These are phyloP conservation scores for Pseudogymnoascus sp. DNA, from an alignment of 2,329 filamentous ascomycete genomes.

Conservation along the genomic window DNA sequence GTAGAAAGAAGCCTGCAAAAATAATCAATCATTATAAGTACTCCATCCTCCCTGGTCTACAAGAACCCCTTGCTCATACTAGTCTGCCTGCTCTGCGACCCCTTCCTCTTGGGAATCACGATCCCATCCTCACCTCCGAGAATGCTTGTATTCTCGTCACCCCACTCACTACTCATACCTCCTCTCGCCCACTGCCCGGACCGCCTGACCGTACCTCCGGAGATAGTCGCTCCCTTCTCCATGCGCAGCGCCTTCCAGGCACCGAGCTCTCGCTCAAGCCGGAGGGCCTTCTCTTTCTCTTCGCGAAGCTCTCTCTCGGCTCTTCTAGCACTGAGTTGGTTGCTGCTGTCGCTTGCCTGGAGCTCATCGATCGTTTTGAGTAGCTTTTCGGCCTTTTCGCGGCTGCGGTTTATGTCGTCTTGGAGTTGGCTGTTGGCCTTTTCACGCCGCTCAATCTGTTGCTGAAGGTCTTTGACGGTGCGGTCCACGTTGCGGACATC, in stretches of 20 bases:
- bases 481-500: constrained; percentile 89
- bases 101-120: constrained; percentile 58
- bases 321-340: constrained; percentile 72
- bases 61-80: constrained; percentile 76
- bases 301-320: constrained; percentile 86
- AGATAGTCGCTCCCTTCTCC: constrained; percentile 42
- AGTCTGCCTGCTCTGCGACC: constrained; percentile 52
- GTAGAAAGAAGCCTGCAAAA: constrained; percentile 2
- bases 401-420: constrained; percentile 76
- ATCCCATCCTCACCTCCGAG: constrained; percentile 26
- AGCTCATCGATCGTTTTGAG: constrained; percentile 89
- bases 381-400: constrained; percentile 85
- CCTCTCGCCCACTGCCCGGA: constrained; percentile 23
- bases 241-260: constrained; percentile 65
- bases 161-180: constrained; percentile 26
- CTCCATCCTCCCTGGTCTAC: constrained; percentile 28
- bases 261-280: constrained; percentile 83
- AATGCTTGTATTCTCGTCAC: constrained; percentile 26
- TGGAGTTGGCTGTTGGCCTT: constrained; percentile 73
- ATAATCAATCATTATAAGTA: constrained; percentile 3
- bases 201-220: constrained; percentile 16
- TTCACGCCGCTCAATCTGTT: constrained; percentile 86
- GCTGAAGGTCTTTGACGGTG: constrained; percentile 84
- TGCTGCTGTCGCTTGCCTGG: constrained; percentile 74
- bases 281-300: constrained; percentile 71